Evolutionary conservation across 805 yeast species (phyloP).

Genomic region (Pichia cephalocereana): DNA sequence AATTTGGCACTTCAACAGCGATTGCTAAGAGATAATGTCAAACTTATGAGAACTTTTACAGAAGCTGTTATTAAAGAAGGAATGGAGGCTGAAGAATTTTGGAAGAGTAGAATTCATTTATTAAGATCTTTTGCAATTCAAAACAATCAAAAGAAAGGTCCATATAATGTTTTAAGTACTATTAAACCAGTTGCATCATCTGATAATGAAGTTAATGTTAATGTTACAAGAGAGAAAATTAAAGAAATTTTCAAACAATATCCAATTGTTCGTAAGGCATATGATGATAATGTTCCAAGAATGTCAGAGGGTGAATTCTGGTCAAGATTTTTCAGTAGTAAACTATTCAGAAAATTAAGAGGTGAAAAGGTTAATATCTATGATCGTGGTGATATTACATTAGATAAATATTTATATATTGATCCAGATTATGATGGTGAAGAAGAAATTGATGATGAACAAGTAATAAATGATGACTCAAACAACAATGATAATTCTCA

Average conservation of each 20-base stretch:
- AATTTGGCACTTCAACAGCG: constrained; percentile 75
- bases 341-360: constrained; percentile 74
- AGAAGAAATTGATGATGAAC: constrained; percentile 31
- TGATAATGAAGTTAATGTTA: constrained; percentile 89
- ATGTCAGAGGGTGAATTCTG: constrained; percentile 88
- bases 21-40: constrained; percentile 58
- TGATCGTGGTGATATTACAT: constrained; percentile 73
- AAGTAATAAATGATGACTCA: constrained; percentile 27
- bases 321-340: constrained; percentile 91
- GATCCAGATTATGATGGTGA: constrained; percentile 48
- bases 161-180: constrained; percentile 87
- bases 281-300: constrained; percentile 83
- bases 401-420: constrained; percentile 73
- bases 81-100: constrained; percentile 72
- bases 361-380: constrained; percentile 76
- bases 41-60: constrained; percentile 65
- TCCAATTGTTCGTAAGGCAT: constrained; percentile 85
- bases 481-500: constrained; percentile 1
- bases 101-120: constrained; percentile 74
- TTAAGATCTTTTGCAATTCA: constrained; percentile 81
- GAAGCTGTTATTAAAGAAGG: constrained; percentile 78
- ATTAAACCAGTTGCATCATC: constrained; percentile 89
- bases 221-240: constrained; percentile 84
- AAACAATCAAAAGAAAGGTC: constrained; percentile 78
- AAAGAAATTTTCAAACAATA: constrained; percentile 85